These are phyloP conservation scores for Adansonia grandidieri DNA, from an alignment of 441 rosid species.

Conservation along the genomic window DNA sequence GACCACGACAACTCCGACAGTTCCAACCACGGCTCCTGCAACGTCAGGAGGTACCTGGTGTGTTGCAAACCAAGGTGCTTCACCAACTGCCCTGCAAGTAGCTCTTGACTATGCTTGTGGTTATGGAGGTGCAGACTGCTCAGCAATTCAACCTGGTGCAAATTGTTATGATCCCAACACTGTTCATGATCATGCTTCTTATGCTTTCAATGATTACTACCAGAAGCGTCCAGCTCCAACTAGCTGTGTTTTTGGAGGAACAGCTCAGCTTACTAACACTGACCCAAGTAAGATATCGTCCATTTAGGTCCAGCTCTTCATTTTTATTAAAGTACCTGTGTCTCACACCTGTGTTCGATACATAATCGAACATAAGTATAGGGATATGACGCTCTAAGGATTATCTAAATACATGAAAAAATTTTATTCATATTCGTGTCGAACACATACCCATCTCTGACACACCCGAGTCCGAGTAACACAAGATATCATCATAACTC, in stretches of 20 bases:
- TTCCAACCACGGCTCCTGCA: neutral
- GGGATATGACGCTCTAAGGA: too few species aligned
- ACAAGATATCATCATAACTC: too few species aligned
- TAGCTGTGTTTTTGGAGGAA: slow-evolving; percentile 88
- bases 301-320: neutral
- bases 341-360: too few species aligned
- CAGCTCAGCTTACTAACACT: slow-evolving; percentile 73
- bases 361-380: too few species aligned
- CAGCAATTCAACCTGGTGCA: slow-evolving; percentile 70
- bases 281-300: slow-evolving; percentile 79
- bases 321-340: too few species aligned
- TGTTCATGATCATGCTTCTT: slow-evolving; percentile 82
- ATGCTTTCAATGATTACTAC: slow-evolving; percentile 92
- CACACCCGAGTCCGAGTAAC: too few species aligned
- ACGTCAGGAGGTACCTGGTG: slow-evolving; percentile 68
- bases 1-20: neutral
- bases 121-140: slow-evolving; percentile 92
- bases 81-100: slow-evolving; percentile 79
- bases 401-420: too few species aligned
- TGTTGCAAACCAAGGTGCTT: slow-evolving; percentile 70
- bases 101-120: slow-evolving; percentile 98
- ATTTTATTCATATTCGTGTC: too few species aligned
- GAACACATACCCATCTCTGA: too few species aligned
- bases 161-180: slow-evolving; percentile 82
- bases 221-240: slow-evolving; percentile 92